Base-by-base conservation (phyloP, 306 rosid genomes). In the Mimosa bimucronata region DNA sequence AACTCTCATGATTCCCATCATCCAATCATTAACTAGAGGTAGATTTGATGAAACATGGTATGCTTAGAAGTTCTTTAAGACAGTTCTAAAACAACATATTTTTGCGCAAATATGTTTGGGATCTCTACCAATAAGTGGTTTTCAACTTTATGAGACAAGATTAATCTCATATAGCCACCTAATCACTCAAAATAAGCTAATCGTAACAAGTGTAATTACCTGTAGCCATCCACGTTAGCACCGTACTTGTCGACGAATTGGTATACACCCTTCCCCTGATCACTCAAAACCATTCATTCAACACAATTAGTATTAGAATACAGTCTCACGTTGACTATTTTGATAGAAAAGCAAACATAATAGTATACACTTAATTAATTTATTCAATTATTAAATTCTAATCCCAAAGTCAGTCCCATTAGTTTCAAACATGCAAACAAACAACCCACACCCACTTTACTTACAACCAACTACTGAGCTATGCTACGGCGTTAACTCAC, bases 191-290 rank as follows among this genome's bases (percentile, higher is more conserved):
- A 42, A 42, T 42, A 8, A 42, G 1, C 12, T 42, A 42, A 42
- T 42, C 46, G 9, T 7, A 14, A 13, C 16, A 5, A 7, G 31
- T 14, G 78, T 5, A 66, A 66, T 90, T 23, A 93, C 99, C 99
- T 95, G 96, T 95, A 95, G 15, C 99, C 99, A 82, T 93, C 99
- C 30, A 95, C 99, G 79, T 95, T 95, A 71, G 98, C 99, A 73
- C 99, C 99, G 50, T 95, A 95, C 82, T 95, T 95, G 96, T 95
- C 99, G 2, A 91, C 97, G 86, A 12, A 95, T 80, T 91, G 99
- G 91, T 95, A 95, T 9, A 95, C 99, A 80, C 99, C 99, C 92
- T 93, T 95, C 77, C 99, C 99, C 99, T 95, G 91, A 48, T 48
- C 55, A 48, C 7, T 48, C 55, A 48, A 48, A 48, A 48, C 55